These are phyloP conservation scores for Candida suzukii DNA, from an alignment of 805 yeast genomes.

Conservation along the genomic window DNA sequence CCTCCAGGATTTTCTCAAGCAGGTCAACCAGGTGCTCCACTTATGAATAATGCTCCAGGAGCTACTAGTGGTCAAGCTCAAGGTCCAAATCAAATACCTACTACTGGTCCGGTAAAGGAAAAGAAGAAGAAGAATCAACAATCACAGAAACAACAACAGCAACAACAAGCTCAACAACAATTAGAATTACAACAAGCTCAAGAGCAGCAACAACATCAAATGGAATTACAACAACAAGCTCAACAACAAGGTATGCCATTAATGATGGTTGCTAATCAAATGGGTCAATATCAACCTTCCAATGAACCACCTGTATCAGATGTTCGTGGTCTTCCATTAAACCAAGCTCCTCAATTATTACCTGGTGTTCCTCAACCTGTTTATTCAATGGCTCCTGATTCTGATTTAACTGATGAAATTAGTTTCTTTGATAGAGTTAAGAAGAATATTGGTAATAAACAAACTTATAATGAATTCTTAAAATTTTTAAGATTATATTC, in stretches of 20 bases:
- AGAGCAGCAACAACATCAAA: slow-evolving; percentile 6
- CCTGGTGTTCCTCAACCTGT: slow-evolving; percentile 87
- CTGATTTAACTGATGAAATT: slow-evolving; percentile 76
- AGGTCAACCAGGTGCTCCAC: slow-evolving; percentile 1
- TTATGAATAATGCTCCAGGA: not conserved
- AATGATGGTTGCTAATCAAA: slow-evolving; percentile 18
- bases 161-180: slow-evolving; percentile 8
- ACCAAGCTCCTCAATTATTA: slow-evolving; percentile 57
- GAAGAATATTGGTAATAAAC: slow-evolving; percentile 81
- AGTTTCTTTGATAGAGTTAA: slow-evolving; percentile 89
- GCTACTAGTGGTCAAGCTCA: slow-evolving; percentile 2
- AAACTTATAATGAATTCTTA: slow-evolving; percentile 85
- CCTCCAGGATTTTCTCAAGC: slow-evolving; percentile 41
- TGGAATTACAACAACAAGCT: slow-evolving; percentile 11
- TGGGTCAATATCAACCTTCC: slow-evolving; percentile 18
- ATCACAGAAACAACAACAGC: not conserved
- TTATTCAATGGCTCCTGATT: slow-evolving; percentile 44
- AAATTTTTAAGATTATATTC: slow-evolving; percentile 83
- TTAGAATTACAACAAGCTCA: slow-evolving; percentile 4
- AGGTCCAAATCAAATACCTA: not conserved
- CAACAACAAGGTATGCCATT: slow-evolving; percentile 19
- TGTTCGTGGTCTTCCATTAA: slow-evolving; percentile 28
- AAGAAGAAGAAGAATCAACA: slow-evolving; percentile 12
- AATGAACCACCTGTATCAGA: slow-evolving; percentile 40
- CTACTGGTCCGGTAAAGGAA: slow-evolving; percentile 14